phyloP scores from a whole-genome alignment of 495 filamentous ascomycete species.

The Penicillium cinerascens region DNA sequence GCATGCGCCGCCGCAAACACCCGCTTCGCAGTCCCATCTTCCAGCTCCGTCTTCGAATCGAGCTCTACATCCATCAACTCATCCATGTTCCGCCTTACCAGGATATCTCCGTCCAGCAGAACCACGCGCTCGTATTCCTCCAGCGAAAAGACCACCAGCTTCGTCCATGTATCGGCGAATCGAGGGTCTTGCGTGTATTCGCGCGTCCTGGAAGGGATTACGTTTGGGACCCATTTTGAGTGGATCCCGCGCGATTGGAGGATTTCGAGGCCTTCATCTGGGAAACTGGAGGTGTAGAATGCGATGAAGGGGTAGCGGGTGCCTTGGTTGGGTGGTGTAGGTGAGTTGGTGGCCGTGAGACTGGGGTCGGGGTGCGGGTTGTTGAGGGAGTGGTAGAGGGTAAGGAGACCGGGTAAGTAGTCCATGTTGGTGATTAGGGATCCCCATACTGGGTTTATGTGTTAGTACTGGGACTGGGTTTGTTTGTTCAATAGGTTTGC shows the following conservation, averaged over 20 bases:
- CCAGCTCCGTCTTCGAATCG: slow-evolving; percentile 43
- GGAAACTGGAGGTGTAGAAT: slow-evolving; percentile 28
- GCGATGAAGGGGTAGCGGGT: slow-evolving; percentile 27
- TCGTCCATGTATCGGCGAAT: slow-evolving; percentile 81
- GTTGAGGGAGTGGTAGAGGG: slow-evolving; percentile 26
- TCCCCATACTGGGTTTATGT: slow-evolving; percentile 19
- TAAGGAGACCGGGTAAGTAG: slow-evolving; percentile 31
- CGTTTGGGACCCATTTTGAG: slow-evolving; percentile 15
- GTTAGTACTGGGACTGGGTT: slow-evolving; percentile 7
- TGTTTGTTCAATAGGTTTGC: not conserved
- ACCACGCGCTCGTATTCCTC: slow-evolving; percentile 67
- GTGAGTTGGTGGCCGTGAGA: not conserved
- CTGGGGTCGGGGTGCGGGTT: slow-evolving; percentile 8
- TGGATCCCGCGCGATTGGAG: slow-evolving; percentile 22
- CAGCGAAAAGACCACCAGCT: slow-evolving; percentile 69
- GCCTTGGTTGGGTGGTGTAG: not conserved
- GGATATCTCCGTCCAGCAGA: slow-evolving; percentile 79
- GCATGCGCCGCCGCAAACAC: slow-evolving; percentile 73
- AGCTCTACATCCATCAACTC: slow-evolving; percentile 74
- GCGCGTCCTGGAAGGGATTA: slow-evolving; percentile 11
- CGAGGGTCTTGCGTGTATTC: slow-evolving; percentile 55
- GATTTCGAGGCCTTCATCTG: slow-evolving; percentile 17
- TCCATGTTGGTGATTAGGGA: slow-evolving; percentile 30
- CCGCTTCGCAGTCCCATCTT: slow-evolving; percentile 44
- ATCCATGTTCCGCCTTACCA: slow-evolving; percentile 74